Base-by-base conservation (phyloP, 306 rosid genomes). In the Myrica gale region DNA sequence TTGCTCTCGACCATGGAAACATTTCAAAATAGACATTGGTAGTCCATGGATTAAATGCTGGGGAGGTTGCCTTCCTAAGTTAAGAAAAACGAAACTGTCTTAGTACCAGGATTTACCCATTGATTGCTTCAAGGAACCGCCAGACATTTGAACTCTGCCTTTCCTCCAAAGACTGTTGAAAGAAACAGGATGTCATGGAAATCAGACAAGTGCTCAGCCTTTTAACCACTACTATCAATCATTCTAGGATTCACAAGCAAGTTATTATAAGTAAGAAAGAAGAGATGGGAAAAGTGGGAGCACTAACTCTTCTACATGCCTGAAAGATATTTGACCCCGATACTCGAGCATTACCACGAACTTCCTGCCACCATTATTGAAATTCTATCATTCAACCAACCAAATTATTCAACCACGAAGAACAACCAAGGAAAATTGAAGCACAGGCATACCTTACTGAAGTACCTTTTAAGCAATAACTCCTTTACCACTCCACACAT, bases 401-500 rank as follows among this genome's bases (percentile, higher is more conserved):
- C 73, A 41, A 69, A 58, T 46, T 57, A 20, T 19, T 17, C 19
- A 71, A 72, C 69, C 71, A 74, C 5, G 82, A 9, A 52, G 74
- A 21, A n/a, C 53, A 66, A 53, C 77, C 47, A 48, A 66, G 70
- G 44, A 68, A 66, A 74, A 75, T 47, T 62, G 81, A 81, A 66
- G 75, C 62, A 71, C 21, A 37, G 47, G 75, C 77, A 72, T 76
- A 92, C 99, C 99, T 89, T 92, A 85, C 99, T 92, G 82, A 92
- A 95, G 86, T 95, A 92, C 50, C 99, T 93, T 74, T 88, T 90
- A 71, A 92, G 87, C 88, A 95, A 82, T 52, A 92, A 72, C 74
- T 95, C 99, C 86, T 90, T 95, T 47, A 87, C 97, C 78, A 92
- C 76, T 23, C 97, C 97, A 77, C 99, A 92, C 96, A 90, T 95